phyloP scores from a whole-genome alignment of 2,329 filamentous ascomycete species.

The Helicocarpus griseus region DNA sequence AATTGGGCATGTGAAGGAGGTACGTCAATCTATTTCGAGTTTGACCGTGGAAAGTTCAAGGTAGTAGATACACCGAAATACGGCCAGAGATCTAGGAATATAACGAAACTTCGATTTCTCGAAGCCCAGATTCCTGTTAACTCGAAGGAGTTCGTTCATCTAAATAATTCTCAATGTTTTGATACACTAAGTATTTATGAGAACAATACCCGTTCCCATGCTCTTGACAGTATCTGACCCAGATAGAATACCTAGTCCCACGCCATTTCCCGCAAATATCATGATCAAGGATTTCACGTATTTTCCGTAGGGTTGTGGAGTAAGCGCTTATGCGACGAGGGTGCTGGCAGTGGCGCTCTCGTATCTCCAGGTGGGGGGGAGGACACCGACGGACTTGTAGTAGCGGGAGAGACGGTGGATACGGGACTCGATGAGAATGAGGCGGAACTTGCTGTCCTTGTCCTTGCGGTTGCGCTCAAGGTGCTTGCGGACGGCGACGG shows the following conservation, averaged over 20 bases:
- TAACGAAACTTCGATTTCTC: neutral
- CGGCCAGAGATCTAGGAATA: neutral
- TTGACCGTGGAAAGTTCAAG: neutral
- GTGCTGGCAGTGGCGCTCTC: conserved; percentile 95
- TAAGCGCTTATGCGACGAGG: conserved; percentile 77
- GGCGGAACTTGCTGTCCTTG: conserved; percentile 99
- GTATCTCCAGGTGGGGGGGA: conserved; percentile 95
- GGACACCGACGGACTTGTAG: conserved; percentile 90
- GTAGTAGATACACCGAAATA: neutral
- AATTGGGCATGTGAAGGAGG: neutral
- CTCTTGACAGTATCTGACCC: neutral
- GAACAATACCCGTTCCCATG: neutral
- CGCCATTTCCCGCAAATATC: neutral
- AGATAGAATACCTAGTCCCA: neutral
- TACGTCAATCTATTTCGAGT: neutral
- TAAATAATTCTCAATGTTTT: neutral
- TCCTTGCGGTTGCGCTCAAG: conserved; percentile 99
- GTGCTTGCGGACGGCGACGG: conserved; percentile 98
- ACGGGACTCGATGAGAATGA: conserved; percentile 99
- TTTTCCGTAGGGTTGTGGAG: too few relatives aligned
- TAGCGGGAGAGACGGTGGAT: conserved; percentile 99
- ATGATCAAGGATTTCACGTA: neutral
- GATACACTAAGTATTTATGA: neutral
- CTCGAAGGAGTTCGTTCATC: neutral
- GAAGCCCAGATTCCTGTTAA: neutral